Conservation (phyloP, 768 basidiomycete species). For the Coprinopsis cinerea region DNA sequence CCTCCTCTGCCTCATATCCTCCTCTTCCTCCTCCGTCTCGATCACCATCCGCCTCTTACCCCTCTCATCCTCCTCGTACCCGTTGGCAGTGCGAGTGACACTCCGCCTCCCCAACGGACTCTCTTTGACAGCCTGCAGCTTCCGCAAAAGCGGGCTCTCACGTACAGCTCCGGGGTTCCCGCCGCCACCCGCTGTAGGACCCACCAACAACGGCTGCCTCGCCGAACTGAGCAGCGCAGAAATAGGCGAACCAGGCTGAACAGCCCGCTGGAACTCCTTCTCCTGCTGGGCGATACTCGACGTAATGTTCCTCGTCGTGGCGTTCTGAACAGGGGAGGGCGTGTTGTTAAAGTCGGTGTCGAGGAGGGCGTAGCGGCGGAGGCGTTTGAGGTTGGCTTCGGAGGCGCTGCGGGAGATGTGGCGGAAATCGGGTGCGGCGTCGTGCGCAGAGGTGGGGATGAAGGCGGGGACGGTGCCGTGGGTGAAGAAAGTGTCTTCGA, state of each 20-base stretch:
- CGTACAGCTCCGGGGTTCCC: slow-evolving; percentile 16
- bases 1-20: slow-evolving; percentile 35
- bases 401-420: slow-evolving; percentile 56
- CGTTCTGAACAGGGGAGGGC: slow-evolving; percentile 1
- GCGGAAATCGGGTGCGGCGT: slow-evolving; percentile 69
- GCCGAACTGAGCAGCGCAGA: slow-evolving; percentile 87
- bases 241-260: slow-evolving; percentile 93
- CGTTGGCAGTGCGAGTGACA: slow-evolving; percentile 35
- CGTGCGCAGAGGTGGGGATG: slow-evolving; percentile 76
- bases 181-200: slow-evolving; percentile 23
- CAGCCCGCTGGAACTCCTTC: slow-evolving; percentile 94
- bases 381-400: slow-evolving; percentile 61
- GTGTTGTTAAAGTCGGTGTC: slow-evolving; percentile 57
- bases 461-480: slow-evolving; percentile 74
- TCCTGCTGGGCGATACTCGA: slow-evolving; percentile 79
- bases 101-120: slow-evolving; percentile 47
- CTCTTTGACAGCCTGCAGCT: slow-evolving; percentile 50
- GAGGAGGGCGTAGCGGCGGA: slow-evolving; percentile 56
- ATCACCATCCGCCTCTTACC: slow-evolving; percentile 21
- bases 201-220: slow-evolving; percentile 78
- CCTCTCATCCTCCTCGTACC: slow-evolving; percentile 26
- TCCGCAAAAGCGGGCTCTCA: slow-evolving; percentile 43
- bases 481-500: slow-evolving; percentile 80
- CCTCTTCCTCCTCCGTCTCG: slow-evolving; percentile 26
- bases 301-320: slow-evolving; percentile 35